phyloP scores from a whole-genome alignment of 208 protist species.

The Leptomonas pyrrhocoris region DNA sequence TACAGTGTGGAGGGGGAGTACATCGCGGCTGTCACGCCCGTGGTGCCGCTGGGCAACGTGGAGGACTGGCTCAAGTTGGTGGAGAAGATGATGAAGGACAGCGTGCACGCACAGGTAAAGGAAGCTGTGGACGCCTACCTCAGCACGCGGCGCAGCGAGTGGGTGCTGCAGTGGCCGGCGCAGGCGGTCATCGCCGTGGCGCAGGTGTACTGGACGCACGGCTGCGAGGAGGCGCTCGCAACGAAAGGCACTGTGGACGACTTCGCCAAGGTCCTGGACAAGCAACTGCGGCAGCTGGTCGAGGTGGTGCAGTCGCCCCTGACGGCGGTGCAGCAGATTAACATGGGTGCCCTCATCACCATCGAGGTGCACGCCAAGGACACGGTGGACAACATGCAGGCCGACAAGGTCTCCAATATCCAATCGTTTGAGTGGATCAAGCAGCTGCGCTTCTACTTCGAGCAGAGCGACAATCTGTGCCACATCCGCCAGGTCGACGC shows the following conservation, averaged over 20 bases:
- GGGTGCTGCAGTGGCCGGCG: slow-evolving; percentile 92
- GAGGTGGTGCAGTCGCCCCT: slow-evolving; percentile 92
- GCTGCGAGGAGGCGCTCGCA: slow-evolving; percentile 90
- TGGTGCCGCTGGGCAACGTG: slow-evolving; percentile 94
- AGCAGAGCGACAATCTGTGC: slow-evolving; percentile 76
- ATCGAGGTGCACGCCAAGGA: slow-evolving; percentile 98
- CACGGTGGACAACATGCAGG: slow-evolving; percentile 86
- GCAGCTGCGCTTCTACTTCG: slow-evolving; percentile 98
- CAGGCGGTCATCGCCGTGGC: slow-evolving; percentile 93
- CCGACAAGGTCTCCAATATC: slow-evolving; percentile 53
- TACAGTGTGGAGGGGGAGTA: slow-evolving; percentile 94
- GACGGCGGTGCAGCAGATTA: slow-evolving; percentile 85
- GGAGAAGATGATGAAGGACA: slow-evolving; percentile 93
- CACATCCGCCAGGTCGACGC: slow-evolving; percentile 95
- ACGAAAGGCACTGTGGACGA: slow-evolving; percentile 64
- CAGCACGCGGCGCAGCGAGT: slow-evolving; percentile 67
- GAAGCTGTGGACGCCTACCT: slow-evolving; percentile 71
- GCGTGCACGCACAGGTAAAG: slow-evolving; percentile 82
- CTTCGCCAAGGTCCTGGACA: slow-evolving; percentile 67
- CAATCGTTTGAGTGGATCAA: slow-evolving; percentile 97
- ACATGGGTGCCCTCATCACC: slow-evolving; percentile 96
- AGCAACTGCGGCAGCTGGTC: slow-evolving; percentile 90
- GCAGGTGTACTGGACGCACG: slow-evolving; percentile 96
- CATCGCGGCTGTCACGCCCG: slow-evolving; percentile 78
- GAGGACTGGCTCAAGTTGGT: slow-evolving; percentile 97